Base-by-base conservation (phyloP, 148 eudicot genomes). In the Diospyros lotus region DNA sequence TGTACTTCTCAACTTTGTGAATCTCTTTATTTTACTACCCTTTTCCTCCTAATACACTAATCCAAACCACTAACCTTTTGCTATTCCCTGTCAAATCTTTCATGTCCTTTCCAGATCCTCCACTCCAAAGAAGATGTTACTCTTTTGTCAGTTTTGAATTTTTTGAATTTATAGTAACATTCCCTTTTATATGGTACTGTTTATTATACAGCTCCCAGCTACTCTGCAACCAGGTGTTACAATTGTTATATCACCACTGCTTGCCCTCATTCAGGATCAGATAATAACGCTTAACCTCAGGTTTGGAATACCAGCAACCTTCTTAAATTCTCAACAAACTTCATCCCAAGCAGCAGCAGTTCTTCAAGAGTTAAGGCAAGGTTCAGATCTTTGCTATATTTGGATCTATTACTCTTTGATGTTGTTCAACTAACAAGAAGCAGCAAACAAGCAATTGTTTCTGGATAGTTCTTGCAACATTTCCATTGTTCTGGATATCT, bases 251-350 rank as follows among this genome's bases (percentile, higher is more conserved):
- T 96, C 99, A 54, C 99, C 99, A 48, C 82, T 96, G 75, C 97
- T 96, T 63, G 93, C 99, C 68, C 98, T 96, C 28, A 96, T 96
- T 82, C 99, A 96, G 82, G 99, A 96, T 84, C 99, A 96, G 84
- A 93, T 96, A 80, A 84, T 96, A 53, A 88, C 99, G 15, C 83
- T 96, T 73, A 96, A 90, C 80, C 93, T 89, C 62, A 93, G 88
- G 86, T 93, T 84, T 78, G 99, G 97, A 79, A 85, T 96, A 72
- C 86, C 94, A 60, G 93, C 99, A 74, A 96, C 99, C 64, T 96
- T 96, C 82, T 73, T 96, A 75, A 96, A 96, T 80, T 96, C 99
- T 76, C 99, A 96, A 82, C 99, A 96, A 80, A 88, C 86, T 71
- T 59, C 90, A 72, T 86, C 90, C 62, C 99, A 96, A 84, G 91